Percentiles rank a stretch among this genome's conserved stretches.
These are phyloP conservation scores for Zygosaccharomyces sapae DNA, from an alignment of 1,139 yeast genomes.

Conservation along the genomic window DNA sequence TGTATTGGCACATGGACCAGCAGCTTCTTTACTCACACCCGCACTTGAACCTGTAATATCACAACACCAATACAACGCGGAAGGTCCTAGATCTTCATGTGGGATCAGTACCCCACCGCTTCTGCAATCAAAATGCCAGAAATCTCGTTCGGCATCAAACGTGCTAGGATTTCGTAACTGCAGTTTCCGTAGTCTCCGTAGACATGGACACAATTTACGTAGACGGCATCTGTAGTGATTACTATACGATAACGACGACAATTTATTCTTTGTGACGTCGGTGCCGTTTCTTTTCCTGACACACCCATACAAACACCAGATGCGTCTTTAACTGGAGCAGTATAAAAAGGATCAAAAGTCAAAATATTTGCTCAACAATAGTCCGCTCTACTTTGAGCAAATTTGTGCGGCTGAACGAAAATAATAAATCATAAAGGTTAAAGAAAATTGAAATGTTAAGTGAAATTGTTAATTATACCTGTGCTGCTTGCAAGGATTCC, in stretches of 20 bases:
- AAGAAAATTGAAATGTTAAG: slow-evolving; percentile 1
- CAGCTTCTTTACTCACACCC: not conserved
- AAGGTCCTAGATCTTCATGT: not conserved
- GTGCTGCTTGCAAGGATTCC: slow-evolving; percentile 6
- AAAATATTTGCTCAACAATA: slow-evolving; percentile 2
- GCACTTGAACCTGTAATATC: not conserved
- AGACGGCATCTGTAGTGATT: not conserved
- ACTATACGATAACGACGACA: not conserved
- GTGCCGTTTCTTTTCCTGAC: not conserved
- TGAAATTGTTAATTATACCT: slow-evolving; percentile 2
- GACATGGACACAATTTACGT: not conserved
- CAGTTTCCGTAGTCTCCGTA: not conserved
- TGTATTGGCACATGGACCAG: not conserved
- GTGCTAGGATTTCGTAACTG: not conserved
- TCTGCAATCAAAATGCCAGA: not conserved
- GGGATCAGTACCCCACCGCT: slow-evolving; percentile 3
- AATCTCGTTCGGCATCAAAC: not conserved
- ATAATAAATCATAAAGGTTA: not conserved
- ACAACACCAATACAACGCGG: not conserved
- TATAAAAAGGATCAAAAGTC: not conserved
- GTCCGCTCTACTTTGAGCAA: not conserved
- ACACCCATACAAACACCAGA: not conserved
- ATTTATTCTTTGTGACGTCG: not conserved
- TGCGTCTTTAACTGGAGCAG: not conserved
- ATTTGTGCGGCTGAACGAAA: not conserved